A percentile compares a stretch with the other conserved stretches of the same genome.
These are phyloP conservation scores for Clarireedia hainanense DNA, from an alignment of 2,329 filamentous ascomycete species.

Conservation along the genomic window DNA sequence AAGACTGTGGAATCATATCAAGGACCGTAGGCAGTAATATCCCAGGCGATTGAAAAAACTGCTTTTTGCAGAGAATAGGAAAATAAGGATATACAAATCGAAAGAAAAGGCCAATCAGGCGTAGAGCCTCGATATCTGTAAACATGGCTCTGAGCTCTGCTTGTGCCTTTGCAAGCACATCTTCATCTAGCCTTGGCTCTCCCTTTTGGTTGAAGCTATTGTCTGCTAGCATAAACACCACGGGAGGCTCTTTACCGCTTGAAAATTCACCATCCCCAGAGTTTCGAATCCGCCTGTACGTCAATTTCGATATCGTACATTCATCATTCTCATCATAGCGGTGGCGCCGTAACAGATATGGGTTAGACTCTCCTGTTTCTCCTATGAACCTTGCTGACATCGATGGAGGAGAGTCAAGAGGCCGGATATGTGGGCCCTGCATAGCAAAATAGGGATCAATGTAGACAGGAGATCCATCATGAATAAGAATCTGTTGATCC, in stretches of 20 bases:
- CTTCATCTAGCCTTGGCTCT: constrained; percentile 27
- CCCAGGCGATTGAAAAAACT: constrained; percentile 24
- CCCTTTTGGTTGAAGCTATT: constrained; percentile 26
- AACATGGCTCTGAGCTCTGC: constrained; percentile 25
- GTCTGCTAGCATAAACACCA: constrained; percentile 28
- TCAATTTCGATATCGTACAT: constrained; percentile 27
- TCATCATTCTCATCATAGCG: constrained; percentile 27
- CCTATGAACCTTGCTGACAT: constrained; percentile 26
- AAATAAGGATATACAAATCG: constrained; percentile 38
- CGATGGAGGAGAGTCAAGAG: constrained; percentile 23
- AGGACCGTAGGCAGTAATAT: constrained; percentile 26
- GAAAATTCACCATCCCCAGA: constrained; percentile 16
- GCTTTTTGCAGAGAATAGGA: constrained; percentile 33
- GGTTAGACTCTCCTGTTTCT: constrained; percentile 29
- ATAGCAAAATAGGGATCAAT: constrained; percentile 24
- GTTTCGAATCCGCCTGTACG: constrained; percentile 26
- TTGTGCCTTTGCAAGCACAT: constrained; percentile 21
- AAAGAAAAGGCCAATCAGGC: constrained; percentile 34
- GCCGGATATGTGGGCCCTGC: constrained; percentile 19
- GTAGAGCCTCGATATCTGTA: constrained; percentile 28
- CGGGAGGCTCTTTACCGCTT: constrained; percentile 23
- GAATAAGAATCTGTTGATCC: constrained; percentile 17
- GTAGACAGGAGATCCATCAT: constrained; percentile 23
- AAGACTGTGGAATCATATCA: constrained; percentile 30
- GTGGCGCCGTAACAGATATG: constrained; percentile 26